Evolutionary conservation across 495 filamentous ascomycete genomes (phyloP).

Genomic region (Talaromyces wortmannii): DNA sequence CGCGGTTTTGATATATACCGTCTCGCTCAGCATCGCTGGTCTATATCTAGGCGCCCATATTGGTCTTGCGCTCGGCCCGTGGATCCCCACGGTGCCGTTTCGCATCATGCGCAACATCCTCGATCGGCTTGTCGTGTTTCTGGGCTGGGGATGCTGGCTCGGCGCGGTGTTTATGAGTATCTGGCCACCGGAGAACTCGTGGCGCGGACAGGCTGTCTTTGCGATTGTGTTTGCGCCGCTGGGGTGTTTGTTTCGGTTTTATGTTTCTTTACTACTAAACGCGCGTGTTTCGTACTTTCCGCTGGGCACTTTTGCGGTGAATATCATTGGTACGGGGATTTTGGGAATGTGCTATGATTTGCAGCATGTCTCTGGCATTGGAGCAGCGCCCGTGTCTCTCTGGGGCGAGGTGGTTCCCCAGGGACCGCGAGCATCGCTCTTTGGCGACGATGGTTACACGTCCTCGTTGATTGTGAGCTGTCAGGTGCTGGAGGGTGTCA

Average conservation of each 20-base stretch:
- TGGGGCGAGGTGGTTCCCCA: not conserved
- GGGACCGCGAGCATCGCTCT: not conserved
- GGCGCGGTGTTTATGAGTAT: constrained; percentile 69
- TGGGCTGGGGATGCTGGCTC: constrained; percentile 71
- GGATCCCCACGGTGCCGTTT: constrained; percentile 54
- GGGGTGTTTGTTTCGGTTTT: constrained; percentile 73
- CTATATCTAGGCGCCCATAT: constrained; percentile 72
- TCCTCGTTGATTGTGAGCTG: constrained; percentile 40
- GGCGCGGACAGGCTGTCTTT: constrained; percentile 71
- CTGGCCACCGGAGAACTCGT: constrained; percentile 61
- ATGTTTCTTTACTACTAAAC: constrained; percentile 62
- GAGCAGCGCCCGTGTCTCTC: constrained; percentile 2
- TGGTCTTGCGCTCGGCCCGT: constrained; percentile 52
- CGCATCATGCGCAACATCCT: constrained; percentile 48
- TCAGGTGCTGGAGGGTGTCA: constrained; percentile 68
- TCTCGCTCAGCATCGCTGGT: constrained; percentile 61
- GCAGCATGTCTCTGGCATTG: constrained; percentile 46
- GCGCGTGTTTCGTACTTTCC: constrained; percentile 63
- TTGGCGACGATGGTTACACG: not conserved
- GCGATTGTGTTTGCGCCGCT: constrained; percentile 80
- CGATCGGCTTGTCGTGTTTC: constrained; percentile 53
- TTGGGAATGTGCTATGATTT: constrained; percentile 65
- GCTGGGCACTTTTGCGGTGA: constrained; percentile 82
- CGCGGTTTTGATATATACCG: constrained; percentile 59
- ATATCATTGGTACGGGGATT: constrained; percentile 65